Conservation (phyloP, 768 basidiomycete genomes). For the Russula vinacea region DNA sequence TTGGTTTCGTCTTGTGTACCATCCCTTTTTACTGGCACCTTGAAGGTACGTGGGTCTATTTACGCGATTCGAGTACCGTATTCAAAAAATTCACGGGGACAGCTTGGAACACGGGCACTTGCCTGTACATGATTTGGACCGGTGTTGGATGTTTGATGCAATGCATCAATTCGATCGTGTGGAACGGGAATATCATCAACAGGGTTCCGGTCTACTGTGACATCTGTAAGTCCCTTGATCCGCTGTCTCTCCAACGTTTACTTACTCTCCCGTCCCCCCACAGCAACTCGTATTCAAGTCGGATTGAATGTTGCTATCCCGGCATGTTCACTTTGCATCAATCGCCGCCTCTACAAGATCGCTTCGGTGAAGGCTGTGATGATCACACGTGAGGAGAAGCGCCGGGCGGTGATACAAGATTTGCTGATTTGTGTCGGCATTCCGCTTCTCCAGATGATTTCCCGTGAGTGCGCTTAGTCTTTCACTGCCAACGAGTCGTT, state of each 20-base stretch:
- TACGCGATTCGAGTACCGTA: background rate
- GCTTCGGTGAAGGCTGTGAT: constrained; percentile 38
- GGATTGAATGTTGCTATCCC: constrained; percentile 40
- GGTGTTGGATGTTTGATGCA: constrained; percentile 54
- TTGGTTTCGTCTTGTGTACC: constrained; percentile 46
- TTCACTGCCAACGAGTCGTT: background rate
- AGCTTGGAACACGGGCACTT: constrained; percentile 72
- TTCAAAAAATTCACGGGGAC: background rate
- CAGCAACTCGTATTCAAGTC: constrained; percentile 43
- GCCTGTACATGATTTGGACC: constrained; percentile 68
- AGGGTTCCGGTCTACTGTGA: constrained; percentile 52
- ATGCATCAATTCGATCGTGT: constrained; percentile 69
- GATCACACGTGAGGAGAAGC: constrained; percentile 26
- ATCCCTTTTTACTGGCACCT: constrained; percentile 58
- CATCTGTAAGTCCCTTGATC: constrained; percentile 43
- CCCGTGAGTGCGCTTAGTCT: background rate
- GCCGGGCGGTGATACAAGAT: background rate
- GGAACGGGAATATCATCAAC: constrained; percentile 56
- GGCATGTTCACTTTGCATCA: constrained; percentile 45
- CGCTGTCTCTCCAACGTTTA: background rate
- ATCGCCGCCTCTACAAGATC: constrained; percentile 50
- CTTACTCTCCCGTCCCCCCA: background rate
- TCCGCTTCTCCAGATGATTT: constrained; percentile 13
- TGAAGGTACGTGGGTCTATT: constrained; percentile 37
- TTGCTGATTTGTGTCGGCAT: constrained; percentile 35